These are phyloP conservation scores for Monosporozyma aerobia DNA, from an alignment of 805 yeast genomes.

Conservation along the genomic window DNA sequence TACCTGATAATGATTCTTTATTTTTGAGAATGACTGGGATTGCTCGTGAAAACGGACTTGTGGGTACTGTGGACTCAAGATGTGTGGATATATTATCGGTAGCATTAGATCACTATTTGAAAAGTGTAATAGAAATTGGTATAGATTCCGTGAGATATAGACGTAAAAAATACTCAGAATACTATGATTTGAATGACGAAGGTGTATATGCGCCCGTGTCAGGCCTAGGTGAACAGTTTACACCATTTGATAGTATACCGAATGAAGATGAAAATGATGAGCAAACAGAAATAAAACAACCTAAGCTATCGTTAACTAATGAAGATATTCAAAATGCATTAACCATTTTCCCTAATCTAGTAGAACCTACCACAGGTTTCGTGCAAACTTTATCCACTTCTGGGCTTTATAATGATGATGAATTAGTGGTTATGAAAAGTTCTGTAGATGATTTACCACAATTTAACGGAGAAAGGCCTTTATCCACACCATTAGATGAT, in stretches of 20 bases:
- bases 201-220: constrained; percentile 25
- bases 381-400: constrained; percentile 40
- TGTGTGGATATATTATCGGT: constrained; percentile 67
- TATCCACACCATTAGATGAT: constrained; percentile 26
- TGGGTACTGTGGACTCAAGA: constrained; percentile 69
- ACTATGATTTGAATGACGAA: constrained; percentile 26
- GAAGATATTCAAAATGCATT: constrained; percentile 63
- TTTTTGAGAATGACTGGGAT: constrained; percentile 66
- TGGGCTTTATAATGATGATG: constrained; percentile 50
- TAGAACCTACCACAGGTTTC: constrained; percentile 54
- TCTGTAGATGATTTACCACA: constrained; percentile 29
- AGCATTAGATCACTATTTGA: constrained; percentile 79
- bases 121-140: constrained; percentile 61
- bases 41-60: constrained; percentile 81
- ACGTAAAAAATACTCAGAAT: constrained; percentile 36
- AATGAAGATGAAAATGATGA: constrained; percentile 9
- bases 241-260: not conserved
- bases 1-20: constrained; percentile 71
- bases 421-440: constrained; percentile 23
- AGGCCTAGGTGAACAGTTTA: constrained; percentile 4
- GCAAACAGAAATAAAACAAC: constrained; percentile 1
- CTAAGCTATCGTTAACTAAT: constrained; percentile 37
- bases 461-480: constrained; percentile 26
- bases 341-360: constrained; percentile 53
- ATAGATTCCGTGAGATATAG: constrained; percentile 63